Evolutionary conservation across 1,139 yeast species (phyloP), one percentile per base, ranked within the genome.

Genomic region (Diutina sp.): DNA sequence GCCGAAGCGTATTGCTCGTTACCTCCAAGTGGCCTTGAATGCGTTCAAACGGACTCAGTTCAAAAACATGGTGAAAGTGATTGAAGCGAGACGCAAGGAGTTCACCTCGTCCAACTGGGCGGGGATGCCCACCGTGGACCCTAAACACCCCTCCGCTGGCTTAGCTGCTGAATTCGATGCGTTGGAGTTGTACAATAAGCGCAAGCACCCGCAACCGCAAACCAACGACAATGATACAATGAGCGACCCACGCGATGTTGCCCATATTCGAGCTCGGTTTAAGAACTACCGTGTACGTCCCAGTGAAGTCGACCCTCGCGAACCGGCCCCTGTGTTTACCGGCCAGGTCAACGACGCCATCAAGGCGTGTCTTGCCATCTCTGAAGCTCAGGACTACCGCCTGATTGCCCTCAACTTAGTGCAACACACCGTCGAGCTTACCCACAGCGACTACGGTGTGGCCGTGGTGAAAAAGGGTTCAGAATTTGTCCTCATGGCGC

Each of bases 361-460:
- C 56, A 72, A 72, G 58, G 74, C 81, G 2, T 79, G 83, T 61
- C 67, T 79, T 38, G 74, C 74, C 41, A 78, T 80, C 41, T 74
- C 82, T 0, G 83, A 78, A 61, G 73, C 80, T 2, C 69, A 74
- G 14, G 73, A 73, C 57, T 67, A 70, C 56, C 71, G 69, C 8
- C 64, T 73, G 3, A 78, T 79, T 57, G 66, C 75, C 4, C 64
- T 67, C 54, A 76, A 71, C 56, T 63, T 80, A 38, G 66, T 79
- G 1, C 71, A 72, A 56, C 74, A 77, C 58, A 69, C 79, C 1
- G 69, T 78, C 47, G 61, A 65, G 55, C 72, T 77, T 51, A 65
- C 78, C 2, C 76, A 70, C 4, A 80, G 77, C 1, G 80, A 76
- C 54, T 71, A 76, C 62, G 80, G 82, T 3, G 78, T 72, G 1